phyloP scores from a whole-genome alignment of 768 basidiomycete genomes.

The Tephrocybe sp. region DNA sequence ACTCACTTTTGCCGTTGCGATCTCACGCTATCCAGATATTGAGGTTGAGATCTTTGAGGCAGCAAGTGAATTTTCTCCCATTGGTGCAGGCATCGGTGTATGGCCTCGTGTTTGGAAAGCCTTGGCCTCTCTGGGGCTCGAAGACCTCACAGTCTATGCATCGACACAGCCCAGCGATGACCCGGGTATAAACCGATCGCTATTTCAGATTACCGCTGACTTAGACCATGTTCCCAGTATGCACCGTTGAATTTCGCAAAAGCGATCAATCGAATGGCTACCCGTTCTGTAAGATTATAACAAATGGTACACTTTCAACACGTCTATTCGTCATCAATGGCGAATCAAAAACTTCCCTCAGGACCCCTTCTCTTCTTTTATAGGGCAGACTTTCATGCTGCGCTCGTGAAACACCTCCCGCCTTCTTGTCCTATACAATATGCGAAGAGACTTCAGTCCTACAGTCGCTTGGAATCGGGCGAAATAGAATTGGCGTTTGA shows the following conservation, averaged over 20 bases:
- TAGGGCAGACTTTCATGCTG: conserved; percentile 49
- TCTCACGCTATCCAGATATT: conserved; percentile 13
- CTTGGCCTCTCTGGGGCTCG: conserved; percentile 37
- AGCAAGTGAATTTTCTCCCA: conserved; percentile 14
- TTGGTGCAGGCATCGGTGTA: conserved; percentile 21
- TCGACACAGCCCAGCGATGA: conserved; percentile 19
- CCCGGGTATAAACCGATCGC: conserved; percentile 13
- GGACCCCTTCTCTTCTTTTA: conserved; percentile 38
- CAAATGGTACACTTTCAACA: conserved; percentile 22
- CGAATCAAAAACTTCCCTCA: conserved; percentile 1
- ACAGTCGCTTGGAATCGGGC: conserved; percentile 25
- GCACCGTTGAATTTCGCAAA: conserved; percentile 29
- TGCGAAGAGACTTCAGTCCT: conserved; percentile 43
- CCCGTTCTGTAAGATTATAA: conserved; percentile 24
- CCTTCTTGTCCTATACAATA: conserved; percentile 33
- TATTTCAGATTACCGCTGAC: not conserved
- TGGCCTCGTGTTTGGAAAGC: conserved; percentile 37
- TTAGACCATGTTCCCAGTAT: conserved; percentile 11
- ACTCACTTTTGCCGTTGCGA: conserved; percentile 18
- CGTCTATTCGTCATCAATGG: not conserved
- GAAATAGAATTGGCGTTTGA: conserved; percentile 35
- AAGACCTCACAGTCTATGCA: conserved; percentile 23
- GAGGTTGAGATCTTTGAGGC: conserved; percentile 19
- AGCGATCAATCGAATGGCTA: conserved; percentile 29
- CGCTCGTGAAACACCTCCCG: conserved; percentile 39